Conservation (phyloP, 768 basidiomycete genomes). For the Pulveroboletus sp. region DNA sequence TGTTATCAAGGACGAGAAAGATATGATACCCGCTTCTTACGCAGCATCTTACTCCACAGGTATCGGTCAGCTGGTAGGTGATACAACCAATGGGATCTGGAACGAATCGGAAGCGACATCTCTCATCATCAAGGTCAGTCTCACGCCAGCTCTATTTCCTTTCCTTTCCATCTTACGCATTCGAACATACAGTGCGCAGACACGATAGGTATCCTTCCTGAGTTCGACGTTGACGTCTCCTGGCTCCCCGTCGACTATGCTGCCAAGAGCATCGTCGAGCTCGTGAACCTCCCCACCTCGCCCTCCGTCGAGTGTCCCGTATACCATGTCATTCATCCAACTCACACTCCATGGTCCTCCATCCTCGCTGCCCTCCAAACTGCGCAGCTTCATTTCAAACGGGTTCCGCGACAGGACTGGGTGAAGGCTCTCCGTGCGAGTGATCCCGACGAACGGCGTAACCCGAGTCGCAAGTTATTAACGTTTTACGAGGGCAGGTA, state of each 20-base stretch:
- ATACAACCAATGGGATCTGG: constrained; percentile 48
- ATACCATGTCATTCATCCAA: constrained; percentile 20
- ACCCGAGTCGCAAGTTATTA: constrained; percentile 25
- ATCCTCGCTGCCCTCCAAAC: constrained; percentile 38
- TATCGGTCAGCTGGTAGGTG: constrained; percentile 58
- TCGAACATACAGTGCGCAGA: constrained; percentile 33
- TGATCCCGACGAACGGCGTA: constrained; percentile 19
- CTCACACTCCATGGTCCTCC: constrained; percentile 32
- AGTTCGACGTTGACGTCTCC: constrained; percentile 30
- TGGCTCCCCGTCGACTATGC: constrained; percentile 58
- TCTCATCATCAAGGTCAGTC: constrained; percentile 29
- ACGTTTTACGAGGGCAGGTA: constrained; percentile 26
- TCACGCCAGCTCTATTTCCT: neutral
- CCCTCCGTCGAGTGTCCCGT: constrained; percentile 14
- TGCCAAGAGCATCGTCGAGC: constrained; percentile 44
- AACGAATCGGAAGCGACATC: constrained; percentile 46
- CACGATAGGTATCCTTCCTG: constrained; percentile 36
- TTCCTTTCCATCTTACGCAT: neutral
- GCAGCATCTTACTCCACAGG: constrained; percentile 23
- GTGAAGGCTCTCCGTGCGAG: constrained; percentile 22
- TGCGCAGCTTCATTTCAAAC: constrained; percentile 33
- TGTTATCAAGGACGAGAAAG: neutral
- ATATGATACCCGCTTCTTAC: neutral
- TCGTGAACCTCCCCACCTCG: constrained; percentile 27
- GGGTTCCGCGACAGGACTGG: constrained; percentile 21